phyloP scores from a whole-genome alignment of 345 rosid genomes.

The Draba incana region DNA sequence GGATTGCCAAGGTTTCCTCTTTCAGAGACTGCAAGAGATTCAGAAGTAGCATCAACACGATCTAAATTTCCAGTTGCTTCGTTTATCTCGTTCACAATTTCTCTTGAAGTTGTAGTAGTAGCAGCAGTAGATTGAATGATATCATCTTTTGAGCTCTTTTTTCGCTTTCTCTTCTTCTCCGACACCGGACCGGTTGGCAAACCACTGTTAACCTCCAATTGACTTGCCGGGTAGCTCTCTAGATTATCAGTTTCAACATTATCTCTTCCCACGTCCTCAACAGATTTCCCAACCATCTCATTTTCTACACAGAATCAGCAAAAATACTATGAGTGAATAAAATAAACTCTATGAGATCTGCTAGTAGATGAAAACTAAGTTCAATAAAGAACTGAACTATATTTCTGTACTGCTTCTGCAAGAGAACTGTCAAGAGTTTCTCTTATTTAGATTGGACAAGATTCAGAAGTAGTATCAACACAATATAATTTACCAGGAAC shows the following conservation, averaged over 20 bases:
- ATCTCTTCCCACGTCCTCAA: conserved; percentile 8
- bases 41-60: not conserved
- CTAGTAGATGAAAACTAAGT: not conserved
- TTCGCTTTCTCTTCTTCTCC: conserved; percentile 14
- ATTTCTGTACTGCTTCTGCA: conserved; percentile 6
- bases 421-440: not conserved
- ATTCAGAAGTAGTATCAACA: conserved; percentile 2
- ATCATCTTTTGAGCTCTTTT: conserved; percentile 17
- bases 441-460: not conserved
- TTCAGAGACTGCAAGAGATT: not conserved
- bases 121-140: not conserved
- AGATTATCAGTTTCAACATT: not conserved
- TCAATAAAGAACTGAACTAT: not conserved
- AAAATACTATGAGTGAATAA: not conserved
- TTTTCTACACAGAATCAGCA: conserved; percentile 26
- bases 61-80: not conserved
- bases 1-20: not conserved
- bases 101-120: too few species aligned
- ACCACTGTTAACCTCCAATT: not conserved
- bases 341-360: not conserved
- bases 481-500: conserved; percentile 2
- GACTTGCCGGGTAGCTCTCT: not conserved
- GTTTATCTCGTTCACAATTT: not conserved
- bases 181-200: not conserved
- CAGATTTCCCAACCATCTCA: conserved; percentile 7